Evolutionary conservation across 1,284 basidiomycete genomes (phyloP).

Genomic region (Phellopilus nigrolimitatus): DNA sequence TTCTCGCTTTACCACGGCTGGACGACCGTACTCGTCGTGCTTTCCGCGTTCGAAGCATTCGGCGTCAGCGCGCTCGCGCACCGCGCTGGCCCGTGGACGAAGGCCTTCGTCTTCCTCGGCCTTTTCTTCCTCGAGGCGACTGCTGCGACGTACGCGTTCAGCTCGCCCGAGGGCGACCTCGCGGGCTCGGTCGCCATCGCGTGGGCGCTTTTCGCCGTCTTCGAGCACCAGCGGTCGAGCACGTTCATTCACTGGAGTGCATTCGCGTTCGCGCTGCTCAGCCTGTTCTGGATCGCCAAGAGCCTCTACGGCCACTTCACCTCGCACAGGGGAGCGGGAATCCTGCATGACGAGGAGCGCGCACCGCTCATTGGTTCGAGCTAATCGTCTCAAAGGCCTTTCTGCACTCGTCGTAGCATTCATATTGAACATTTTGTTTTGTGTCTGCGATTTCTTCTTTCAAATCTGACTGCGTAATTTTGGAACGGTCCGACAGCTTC

Average conservation of each 20-base stretch:
- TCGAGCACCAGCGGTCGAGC: conserved; percentile 61
- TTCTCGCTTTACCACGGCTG: conserved; percentile 95
- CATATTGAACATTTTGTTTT: too few relatives aligned
- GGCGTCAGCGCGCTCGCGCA: conserved; percentile 69
- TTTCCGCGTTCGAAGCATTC: conserved; percentile 89
- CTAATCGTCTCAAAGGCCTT: too few relatives aligned
- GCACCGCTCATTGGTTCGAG: conserved; percentile 67
- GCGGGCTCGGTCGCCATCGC: conserved; percentile 77
- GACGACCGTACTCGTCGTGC: conserved; percentile 86
- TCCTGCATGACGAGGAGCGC: conserved; percentile 80
- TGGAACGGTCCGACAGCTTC: too few relatives aligned
- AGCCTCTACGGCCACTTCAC: conserved; percentile 50
- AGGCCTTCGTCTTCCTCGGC: conserved; percentile 89
- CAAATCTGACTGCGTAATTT: too few relatives aligned
- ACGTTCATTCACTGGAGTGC: conserved; percentile 87
- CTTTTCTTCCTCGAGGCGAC: conserved; percentile 94
- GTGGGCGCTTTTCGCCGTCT: conserved; percentile 81
- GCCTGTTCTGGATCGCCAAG: conserved; percentile 80
- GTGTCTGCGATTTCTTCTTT: too few relatives aligned
- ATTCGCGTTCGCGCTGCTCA: conserved; percentile 81
- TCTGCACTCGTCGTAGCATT: too few relatives aligned
- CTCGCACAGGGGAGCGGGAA: conserved; percentile 38
- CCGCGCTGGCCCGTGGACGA: conserved; percentile 82
- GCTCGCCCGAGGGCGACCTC: conserved; percentile 84
- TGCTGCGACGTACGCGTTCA: conserved; percentile 87